These are phyloP conservation scores for Neurospora sp. DNA, from an alignment of 495 filamentous ascomycete genomes.

Conservation along the genomic window DNA sequence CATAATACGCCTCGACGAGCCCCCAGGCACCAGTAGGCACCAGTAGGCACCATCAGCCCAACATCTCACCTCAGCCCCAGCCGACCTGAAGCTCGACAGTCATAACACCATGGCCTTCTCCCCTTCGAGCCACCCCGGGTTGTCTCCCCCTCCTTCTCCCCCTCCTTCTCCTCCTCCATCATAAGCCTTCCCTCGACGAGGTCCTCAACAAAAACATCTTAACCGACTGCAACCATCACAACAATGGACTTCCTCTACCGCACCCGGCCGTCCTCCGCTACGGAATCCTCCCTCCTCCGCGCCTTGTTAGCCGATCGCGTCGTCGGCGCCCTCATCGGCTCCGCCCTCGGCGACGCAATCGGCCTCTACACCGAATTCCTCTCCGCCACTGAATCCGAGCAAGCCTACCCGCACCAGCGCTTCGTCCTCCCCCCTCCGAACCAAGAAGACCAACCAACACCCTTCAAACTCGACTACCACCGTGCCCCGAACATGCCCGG, in stretches of 20 bases:
- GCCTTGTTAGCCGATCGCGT: conserved; percentile 24
- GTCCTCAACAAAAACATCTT: neutral
- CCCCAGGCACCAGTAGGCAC: no score
- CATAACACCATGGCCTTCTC: neutral
- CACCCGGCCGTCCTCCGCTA: neutral
- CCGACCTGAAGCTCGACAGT: no score
- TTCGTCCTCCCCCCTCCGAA: conserved; percentile 21
- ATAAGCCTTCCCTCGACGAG: neutral
- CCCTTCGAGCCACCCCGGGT: no score
- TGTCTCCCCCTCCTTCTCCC: no score
- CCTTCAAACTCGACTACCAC: conserved; percentile 28
- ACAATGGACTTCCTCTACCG: neutral
- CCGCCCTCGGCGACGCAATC: conserved; percentile 39
- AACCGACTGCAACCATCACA: neutral
- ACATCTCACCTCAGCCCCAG: neutral
- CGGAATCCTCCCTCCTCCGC: conserved; percentile 9
- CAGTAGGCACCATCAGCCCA: neutral
- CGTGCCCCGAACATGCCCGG: conserved; percentile 24
- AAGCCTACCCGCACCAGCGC: conserved; percentile 21
- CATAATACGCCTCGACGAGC: neutral
- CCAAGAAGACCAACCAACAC: conserved; percentile 13
- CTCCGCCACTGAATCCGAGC: conserved; percentile 14
- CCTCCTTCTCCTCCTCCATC: neutral
- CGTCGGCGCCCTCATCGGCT: conserved; percentile 31
- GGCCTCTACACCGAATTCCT: conserved; percentile 42